Evolutionary conservation across 176 grass and related monocot genomes (phyloP), one percentile per base, ranked within the genome.

Genomic region (Eleusine indica): DNA sequence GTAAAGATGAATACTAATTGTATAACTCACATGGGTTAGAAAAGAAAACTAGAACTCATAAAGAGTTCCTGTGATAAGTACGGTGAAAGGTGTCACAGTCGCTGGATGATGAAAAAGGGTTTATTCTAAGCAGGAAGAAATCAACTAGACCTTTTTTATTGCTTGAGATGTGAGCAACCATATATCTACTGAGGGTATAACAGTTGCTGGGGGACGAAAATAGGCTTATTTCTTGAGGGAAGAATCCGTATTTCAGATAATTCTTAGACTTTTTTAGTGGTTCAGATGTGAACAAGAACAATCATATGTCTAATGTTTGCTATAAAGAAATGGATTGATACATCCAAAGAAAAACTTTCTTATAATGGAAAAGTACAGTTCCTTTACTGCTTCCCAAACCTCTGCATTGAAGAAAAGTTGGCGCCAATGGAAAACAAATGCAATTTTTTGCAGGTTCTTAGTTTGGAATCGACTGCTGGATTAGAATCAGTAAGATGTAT

Each of bases 381-480:
- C 10, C 6, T 57, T 21, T 21, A 75, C 71, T 76, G 3, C 19
- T 71, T 73, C 21, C 81, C 48, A 68, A 65, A 77, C 57, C 57
- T 12, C 57, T 12, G 44, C 5, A 65, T 15, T 83, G 41, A 57
- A 83, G 41, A 84, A 77, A 70, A 78, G 19, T 40, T 12, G 4
- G 43, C 1, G 6, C 83, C 41, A 67, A 13, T 81, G 32, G 71
- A 68, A 38, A 68, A 29, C 10, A 42, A 77, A 67, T 58, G 47
- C 63, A 77, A 74, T 77, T 51, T 71, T 38, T 77, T 90, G 64
- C 80, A 98, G 95, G 89, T 98, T 89, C 92, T 98, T 75, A 93
- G 75, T 70, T 84, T 98, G 76, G 92, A 98, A 84, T 93, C 83
- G 2, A 71, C 80, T 10, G 70, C 65, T 82, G 95, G 95, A 84